Conservation (phyloP, 1,139 yeast species). For the Kluyveromyces sp. region DNA sequence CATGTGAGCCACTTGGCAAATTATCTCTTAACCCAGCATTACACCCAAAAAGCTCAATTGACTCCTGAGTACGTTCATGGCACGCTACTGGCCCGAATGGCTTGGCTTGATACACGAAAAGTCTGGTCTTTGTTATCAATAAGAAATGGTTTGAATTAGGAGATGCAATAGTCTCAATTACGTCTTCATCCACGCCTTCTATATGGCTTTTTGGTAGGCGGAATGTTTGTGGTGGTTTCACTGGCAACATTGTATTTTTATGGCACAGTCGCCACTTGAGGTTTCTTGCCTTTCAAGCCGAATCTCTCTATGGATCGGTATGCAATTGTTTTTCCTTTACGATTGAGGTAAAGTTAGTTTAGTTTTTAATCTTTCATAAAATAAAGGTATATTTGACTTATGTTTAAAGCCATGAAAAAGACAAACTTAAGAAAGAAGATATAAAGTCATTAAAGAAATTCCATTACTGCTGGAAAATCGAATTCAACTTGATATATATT, state of each 20-base stretch:
- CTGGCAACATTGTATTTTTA: constrained; percentile 7
- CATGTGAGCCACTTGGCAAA: constrained; percentile 11
- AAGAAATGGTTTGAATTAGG: constrained; percentile 22
- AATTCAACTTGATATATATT: no score
- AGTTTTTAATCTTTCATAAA: no score
- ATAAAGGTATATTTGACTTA: no score
- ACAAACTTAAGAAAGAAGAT: no score
- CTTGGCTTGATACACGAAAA: constrained; percentile 26
- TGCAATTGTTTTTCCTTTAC: no score
- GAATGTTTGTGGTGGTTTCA: constrained; percentile 8
- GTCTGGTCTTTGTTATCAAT: constrained; percentile 23
- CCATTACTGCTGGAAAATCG: no score
- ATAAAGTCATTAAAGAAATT: no score
- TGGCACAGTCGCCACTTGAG: background rate
- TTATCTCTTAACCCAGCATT: constrained; percentile 27
- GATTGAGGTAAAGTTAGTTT: no score
- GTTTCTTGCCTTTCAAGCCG: background rate
- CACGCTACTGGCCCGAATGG: constrained; percentile 36
- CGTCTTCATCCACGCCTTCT: constrained; percentile 11
- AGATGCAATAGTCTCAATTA: constrained; percentile 16
- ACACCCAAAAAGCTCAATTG: constrained; percentile 34
- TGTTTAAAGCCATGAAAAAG: no score
- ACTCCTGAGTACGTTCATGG: constrained; percentile 34
- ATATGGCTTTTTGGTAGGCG: constrained; percentile 4
- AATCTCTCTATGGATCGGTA: no score